Conservation (phyloP, 2,329 filamentous ascomycete genomes). For the Didymellaceae sp. region DNA sequence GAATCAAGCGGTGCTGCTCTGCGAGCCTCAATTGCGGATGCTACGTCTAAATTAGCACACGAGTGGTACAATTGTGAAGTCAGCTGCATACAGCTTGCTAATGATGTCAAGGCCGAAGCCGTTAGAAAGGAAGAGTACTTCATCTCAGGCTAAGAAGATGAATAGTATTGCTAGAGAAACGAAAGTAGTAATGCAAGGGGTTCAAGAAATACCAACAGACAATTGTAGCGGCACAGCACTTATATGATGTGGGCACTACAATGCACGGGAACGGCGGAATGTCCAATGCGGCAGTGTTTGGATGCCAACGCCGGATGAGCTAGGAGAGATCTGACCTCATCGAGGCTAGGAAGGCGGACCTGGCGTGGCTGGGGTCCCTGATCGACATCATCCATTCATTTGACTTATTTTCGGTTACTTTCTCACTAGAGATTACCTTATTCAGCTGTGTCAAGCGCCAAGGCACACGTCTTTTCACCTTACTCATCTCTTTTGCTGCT, state of each 20-base stretch:
- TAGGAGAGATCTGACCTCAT: constrained; percentile 22
- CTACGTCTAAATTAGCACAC: not conserved
- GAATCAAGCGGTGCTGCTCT: constrained; percentile 26
- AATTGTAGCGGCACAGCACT: constrained; percentile 5
- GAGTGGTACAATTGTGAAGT: not conserved
- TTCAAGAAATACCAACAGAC: not conserved
- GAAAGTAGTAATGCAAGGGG: constrained; percentile 4
- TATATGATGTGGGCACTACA: constrained; percentile 16
- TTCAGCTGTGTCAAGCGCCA: constrained; percentile 1
- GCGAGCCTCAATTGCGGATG: constrained; percentile 10
- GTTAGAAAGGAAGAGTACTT: constrained; percentile 35
- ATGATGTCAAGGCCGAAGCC: constrained; percentile 37
- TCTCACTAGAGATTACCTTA: constrained; percentile 9
- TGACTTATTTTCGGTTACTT: constrained; percentile 10
- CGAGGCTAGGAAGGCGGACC: constrained; percentile 10
- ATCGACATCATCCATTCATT: constrained; percentile 13
- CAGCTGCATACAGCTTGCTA: constrained; percentile 39
- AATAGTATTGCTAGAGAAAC: not conserved
- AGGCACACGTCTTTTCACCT: not conserved
- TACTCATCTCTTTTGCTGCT: not conserved
- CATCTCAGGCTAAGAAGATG: constrained; percentile 27
- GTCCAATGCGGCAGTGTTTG: constrained; percentile 17
- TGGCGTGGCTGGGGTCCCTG: constrained; percentile 18
- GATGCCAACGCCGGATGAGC: constrained; percentile 16
- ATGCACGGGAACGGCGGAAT: constrained; percentile 13